Conservation (phyloP, 2,329 filamentous ascomycete genomes). For the Cladosporium cucumerinum region DNA sequence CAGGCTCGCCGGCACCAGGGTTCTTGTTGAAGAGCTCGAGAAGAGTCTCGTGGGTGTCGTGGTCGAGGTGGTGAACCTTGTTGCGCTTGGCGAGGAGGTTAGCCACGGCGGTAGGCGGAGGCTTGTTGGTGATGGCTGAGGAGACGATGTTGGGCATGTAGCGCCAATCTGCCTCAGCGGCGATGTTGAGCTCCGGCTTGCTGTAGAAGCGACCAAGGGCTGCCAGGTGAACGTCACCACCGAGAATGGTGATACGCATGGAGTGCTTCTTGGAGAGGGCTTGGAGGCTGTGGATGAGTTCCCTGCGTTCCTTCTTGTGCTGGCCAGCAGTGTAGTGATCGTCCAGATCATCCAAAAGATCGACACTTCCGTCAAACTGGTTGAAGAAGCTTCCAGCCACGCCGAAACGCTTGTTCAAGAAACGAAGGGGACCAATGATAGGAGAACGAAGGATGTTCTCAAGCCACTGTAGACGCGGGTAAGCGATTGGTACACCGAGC, state of each 20-base stretch:
- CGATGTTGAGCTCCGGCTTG: constrained; percentile 55
- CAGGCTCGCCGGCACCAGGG: constrained; percentile 44
- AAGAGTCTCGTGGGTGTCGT: constrained; percentile 62
- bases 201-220: constrained; percentile 64
- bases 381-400: constrained; percentile 85
- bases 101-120: constrained; percentile 62
- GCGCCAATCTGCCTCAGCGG: constrained; percentile 56
- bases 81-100: constrained; percentile 61
- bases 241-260: constrained; percentile 59
- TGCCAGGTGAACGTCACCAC: constrained; percentile 63
- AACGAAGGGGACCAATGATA: constrained; percentile 80
- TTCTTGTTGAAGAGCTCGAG: constrained; percentile 61
- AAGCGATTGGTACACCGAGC: constrained; percentile 68
- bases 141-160: constrained; percentile 65
- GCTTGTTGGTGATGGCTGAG: constrained; percentile 66
- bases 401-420: constrained; percentile 87
- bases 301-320: constrained; percentile 83
- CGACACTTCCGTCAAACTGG: constrained; percentile 76
- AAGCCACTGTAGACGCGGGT: constrained; percentile 82
- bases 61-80: constrained; percentile 63
- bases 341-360: constrained; percentile 63
- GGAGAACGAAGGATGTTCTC: constrained; percentile 89
- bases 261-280: constrained; percentile 53
- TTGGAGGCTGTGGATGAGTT: constrained; percentile 65
- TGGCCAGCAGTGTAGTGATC: constrained; percentile 83